phyloP scores from a whole-genome alignment of 2,329 filamentous ascomycete genomes.

The Alternaria gaisen region DNA sequence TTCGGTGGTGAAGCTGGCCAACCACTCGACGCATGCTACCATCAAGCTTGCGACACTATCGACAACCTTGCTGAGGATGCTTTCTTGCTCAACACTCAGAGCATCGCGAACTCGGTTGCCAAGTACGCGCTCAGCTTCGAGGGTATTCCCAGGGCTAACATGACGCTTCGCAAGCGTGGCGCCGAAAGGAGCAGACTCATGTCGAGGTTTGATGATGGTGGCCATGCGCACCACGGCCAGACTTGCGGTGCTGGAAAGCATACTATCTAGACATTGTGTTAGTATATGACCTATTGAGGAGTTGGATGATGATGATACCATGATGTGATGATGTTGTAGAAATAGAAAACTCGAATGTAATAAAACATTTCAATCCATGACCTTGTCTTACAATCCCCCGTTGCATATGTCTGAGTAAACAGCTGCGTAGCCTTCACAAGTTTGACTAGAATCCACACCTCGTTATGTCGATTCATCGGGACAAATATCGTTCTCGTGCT shows the following conservation, averaged over 20 bases:
- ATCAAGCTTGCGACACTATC: slow-evolving; percentile 49
- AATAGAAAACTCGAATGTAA: slow-evolving; percentile 1
- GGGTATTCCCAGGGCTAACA: slow-evolving; percentile 44
- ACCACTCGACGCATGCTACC: slow-evolving; percentile 51
- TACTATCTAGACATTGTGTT: slow-evolving; percentile 16
- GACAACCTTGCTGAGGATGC: slow-evolving; percentile 50
- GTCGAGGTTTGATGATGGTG: slow-evolving; percentile 36
- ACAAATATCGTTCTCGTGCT: neutral
- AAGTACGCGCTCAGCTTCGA: slow-evolving; percentile 51
- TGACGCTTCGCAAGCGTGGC: slow-evolving; percentile 40
- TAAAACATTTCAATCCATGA: neutral
- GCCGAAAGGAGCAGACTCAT: slow-evolving; percentile 36
- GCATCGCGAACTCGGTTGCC: slow-evolving; percentile 51
- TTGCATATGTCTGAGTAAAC: neutral
- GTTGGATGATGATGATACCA: slow-evolving; percentile 3
- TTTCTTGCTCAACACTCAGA: slow-evolving; percentile 50
- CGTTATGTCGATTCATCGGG: neutral
- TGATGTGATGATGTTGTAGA: slow-evolving; percentile 3
- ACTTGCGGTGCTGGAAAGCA: slow-evolving; percentile 35
- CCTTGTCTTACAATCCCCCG: neutral
- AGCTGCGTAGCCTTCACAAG: neutral
- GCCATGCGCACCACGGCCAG: slow-evolving; percentile 40
- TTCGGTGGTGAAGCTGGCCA: slow-evolving; percentile 52
- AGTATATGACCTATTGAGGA: neutral
- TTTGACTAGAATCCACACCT: neutral